A percentile compares a stretch with the other conserved stretches of the same genome.
phyloP scores from a whole-genome alignment of 306 rosid genomes.

The Lathyrus tuberosus region DNA sequence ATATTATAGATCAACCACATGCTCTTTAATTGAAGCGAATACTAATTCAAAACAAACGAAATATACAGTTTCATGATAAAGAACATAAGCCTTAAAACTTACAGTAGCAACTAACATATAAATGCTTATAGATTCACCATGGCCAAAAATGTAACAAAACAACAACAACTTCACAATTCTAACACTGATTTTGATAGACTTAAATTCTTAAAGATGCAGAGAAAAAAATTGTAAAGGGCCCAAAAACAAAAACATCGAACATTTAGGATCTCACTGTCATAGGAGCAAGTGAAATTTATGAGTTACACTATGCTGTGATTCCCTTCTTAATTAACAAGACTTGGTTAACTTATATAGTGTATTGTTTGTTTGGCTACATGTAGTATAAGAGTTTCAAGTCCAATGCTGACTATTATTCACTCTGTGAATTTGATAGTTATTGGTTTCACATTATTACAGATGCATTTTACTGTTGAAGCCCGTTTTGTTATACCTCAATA shows the following conservation, averaged over 20 bases:
- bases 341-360: background rate
- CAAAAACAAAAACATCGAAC: background rate
- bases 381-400: background rate
- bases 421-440: background rate
- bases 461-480: background rate
- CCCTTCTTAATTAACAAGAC: background rate
- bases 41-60: too few relatives aligned
- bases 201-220: background rate
- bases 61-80: too few relatives aligned
- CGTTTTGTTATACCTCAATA: background rate
- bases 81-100: too few relatives aligned
- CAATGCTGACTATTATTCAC: too few relatives aligned
- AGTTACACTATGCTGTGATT: background rate
- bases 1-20: too few relatives aligned
- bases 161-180: too few relatives aligned
- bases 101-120: too few relatives aligned
- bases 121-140: too few relatives aligned
- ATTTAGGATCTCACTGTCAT: background rate
- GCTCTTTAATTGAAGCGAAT: too few relatives aligned
- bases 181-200: background rate
- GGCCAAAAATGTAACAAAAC: too few relatives aligned
- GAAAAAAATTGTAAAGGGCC: too few relatives aligned
- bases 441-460: slow-evolving; percentile 9
- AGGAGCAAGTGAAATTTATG: background rate
- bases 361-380: background rate